phyloP scores from a whole-genome alignment of 169 alveolate species.

The Eimeria sp. region DNA sequence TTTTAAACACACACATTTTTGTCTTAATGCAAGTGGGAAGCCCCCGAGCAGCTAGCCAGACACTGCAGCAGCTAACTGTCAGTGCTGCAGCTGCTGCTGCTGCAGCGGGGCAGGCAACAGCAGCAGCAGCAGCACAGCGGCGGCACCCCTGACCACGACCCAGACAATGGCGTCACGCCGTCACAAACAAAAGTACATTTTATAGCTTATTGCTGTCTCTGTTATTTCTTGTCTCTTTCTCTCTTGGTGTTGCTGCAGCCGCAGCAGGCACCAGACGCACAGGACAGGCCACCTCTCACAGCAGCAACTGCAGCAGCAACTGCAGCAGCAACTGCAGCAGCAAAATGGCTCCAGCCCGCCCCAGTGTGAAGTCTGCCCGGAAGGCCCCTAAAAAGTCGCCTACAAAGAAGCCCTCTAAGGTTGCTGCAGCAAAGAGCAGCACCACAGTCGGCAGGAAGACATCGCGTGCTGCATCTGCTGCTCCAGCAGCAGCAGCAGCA shows the following conservation, averaged over 20 bases:
- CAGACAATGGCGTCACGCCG: conserved; percentile 21
- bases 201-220: conserved; percentile 70
- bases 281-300: conserved; percentile 57
- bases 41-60: conserved; percentile 63
- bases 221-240: conserved; percentile 63
- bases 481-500: conserved; percentile 56
- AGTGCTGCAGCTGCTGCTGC: conserved; percentile 70
- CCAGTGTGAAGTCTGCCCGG: conserved; percentile 70
- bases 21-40: neutral
- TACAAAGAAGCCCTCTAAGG: conserved; percentile 60
- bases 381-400: conserved; percentile 73
- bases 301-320: conserved; percentile 67
- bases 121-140: conserved; percentile 73
- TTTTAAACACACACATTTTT: neutral
- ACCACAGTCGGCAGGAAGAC: conserved; percentile 52
- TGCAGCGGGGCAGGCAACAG: conserved; percentile 75
- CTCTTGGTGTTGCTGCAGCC: conserved; percentile 64
- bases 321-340: conserved; percentile 71
- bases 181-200: conserved; percentile 47
- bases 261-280: conserved; percentile 73
- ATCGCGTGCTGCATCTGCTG: conserved; percentile 68
- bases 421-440: conserved; percentile 37
- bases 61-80: conserved; percentile 59
- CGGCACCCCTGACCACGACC: conserved; percentile 61
- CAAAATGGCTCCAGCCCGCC: conserved; percentile 77